Base-by-base conservation (phyloP, 2,329 filamentous ascomycete species). In the Fusarium nelsonii region DNA sequence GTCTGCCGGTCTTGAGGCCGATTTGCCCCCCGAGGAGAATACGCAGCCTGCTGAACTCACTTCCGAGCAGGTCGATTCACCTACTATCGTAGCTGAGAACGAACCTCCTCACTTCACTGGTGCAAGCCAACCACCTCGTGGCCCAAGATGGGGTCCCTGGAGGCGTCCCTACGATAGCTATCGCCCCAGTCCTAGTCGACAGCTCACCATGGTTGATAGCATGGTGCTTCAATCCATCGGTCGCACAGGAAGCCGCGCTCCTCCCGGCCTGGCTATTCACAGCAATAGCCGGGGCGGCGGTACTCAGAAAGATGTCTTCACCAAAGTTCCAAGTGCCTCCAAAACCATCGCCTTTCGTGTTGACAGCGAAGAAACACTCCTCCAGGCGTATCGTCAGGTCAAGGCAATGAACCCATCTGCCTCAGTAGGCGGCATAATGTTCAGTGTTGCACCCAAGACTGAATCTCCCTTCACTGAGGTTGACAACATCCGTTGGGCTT, bases 211-310 rank as follows among this genome's bases (percentile, higher is more conserved):
- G 41, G 65, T 68, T 2, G 39, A 60, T 2, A 41, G 53, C 10
- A 68, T 68, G 58, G 30, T 32, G 1, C 65, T 68, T 0, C 53
- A 68, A 15, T 18, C 49, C 6, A 37, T 64, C 3, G 30, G 37
- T 3, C 16, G 26, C 1, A 6, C 18, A 4, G 41, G 32, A 4
- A 30, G 37, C 2, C 41, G 39, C 3, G n/a, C 36, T 1, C 41
- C 33, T 2, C 65, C 65, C 2, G 59, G 54, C 0, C 53, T 68
- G 3, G 34, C 58, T 2, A 36, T 64, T 4, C 20, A 57, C 23
- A 67, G 51, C 15, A 63, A 68, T 53, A 68, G 58, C 4, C 15
- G 39, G 0, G 65, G 64, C 4, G 52, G 64, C 2, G 65, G 54
- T 3, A n/a, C 28, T 1, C 65, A 68, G 8, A n/a, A n/a, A 9